These are phyloP conservation scores for Chenopodium album DNA, from an alignment of 148 eudicot genomes.

Conservation along the genomic window DNA sequence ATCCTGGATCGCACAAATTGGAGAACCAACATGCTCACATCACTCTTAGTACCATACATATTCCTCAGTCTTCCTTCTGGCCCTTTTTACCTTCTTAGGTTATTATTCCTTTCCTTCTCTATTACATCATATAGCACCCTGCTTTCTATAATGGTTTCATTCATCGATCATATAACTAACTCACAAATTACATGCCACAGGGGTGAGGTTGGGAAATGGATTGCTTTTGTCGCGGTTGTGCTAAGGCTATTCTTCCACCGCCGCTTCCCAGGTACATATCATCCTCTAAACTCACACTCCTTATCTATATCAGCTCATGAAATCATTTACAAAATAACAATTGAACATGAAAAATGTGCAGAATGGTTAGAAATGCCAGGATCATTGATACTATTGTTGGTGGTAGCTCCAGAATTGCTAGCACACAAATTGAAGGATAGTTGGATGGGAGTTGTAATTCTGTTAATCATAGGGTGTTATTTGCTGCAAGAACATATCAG, in stretches of 20 bases:
- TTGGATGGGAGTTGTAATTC: conserved; percentile 55
- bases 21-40: conserved; percentile 87
- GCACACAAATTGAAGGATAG: conserved; percentile 47
- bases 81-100: conserved; percentile 67
- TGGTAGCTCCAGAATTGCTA: conserved; percentile 70
- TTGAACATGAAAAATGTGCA: neutral
- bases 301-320: neutral
- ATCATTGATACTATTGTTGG: conserved; percentile 64
- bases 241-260: conserved; percentile 78
- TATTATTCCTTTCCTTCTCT: too few relatives aligned
- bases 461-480: conserved; percentile 74
- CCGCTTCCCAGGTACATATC: conserved; percentile 64
- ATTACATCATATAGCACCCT: neutral
- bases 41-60: conserved; percentile 79
- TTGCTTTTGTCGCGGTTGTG: conserved; percentile 78
- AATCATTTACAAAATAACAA: neutral
- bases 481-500: conserved; percentile 86
- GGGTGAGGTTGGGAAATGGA: conserved; percentile 81
- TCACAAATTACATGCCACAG: conserved; percentile 25
- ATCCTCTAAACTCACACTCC: neutral
- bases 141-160: too few relatives aligned
- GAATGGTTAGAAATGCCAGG: conserved; percentile 85
- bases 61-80: conserved; percentile 70
- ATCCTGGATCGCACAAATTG: conserved; percentile 85
- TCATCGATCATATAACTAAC: too few relatives aligned